These are phyloP conservation scores for Psilocybe tampanensis DNA, from an alignment of 768 basidiomycete genomes.

Conservation along the genomic window DNA sequence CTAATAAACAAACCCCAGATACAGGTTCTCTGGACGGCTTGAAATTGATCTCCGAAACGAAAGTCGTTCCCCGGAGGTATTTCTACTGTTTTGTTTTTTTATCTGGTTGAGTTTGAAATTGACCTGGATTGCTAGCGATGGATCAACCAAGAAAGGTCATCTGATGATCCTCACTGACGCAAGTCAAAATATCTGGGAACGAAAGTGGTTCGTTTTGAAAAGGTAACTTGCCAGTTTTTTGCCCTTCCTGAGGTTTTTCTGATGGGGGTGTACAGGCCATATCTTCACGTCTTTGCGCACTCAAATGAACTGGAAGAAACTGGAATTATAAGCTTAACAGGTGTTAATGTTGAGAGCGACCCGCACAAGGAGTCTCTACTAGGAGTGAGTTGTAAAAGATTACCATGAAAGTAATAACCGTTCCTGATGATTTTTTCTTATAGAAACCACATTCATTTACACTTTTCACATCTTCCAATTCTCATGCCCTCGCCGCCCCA, in stretches of 20 bases:
- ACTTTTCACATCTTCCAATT: slow-evolving; percentile 90
- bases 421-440: slow-evolving; percentile 3
- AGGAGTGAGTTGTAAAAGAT: slow-evolving; percentile 59
- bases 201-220: slow-evolving; percentile 84
- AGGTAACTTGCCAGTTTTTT: slow-evolving; percentile 48
- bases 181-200: slow-evolving; percentile 78
- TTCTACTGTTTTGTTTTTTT: slow-evolving; percentile 20
- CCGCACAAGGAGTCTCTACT: slow-evolving; percentile 86
- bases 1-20: slow-evolving; percentile 33
- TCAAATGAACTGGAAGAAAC: slow-evolving; percentile 85
- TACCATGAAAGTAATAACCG: not conserved
- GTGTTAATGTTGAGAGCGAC: slow-evolving; percentile 85
- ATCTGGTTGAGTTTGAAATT: slow-evolving; percentile 1
- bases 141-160: slow-evolving; percentile 82
- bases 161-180: slow-evolving; percentile 83
- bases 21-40: slow-evolving; percentile 49
- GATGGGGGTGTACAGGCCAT: slow-evolving; percentile 62
- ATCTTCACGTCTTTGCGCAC: slow-evolving; percentile 84
- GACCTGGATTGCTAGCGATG: slow-evolving; percentile 53
- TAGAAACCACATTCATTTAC: slow-evolving; percentile 89
- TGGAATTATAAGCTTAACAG: slow-evolving; percentile 78
- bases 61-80: slow-evolving; percentile 73
- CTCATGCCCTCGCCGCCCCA: slow-evolving; percentile 84
- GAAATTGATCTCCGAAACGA: slow-evolving; percentile 74
- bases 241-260: slow-evolving; percentile 4